Conservation (phyloP, 495 filamentous ascomycete genomes). For the Trichoderma asperelloides region DNA sequence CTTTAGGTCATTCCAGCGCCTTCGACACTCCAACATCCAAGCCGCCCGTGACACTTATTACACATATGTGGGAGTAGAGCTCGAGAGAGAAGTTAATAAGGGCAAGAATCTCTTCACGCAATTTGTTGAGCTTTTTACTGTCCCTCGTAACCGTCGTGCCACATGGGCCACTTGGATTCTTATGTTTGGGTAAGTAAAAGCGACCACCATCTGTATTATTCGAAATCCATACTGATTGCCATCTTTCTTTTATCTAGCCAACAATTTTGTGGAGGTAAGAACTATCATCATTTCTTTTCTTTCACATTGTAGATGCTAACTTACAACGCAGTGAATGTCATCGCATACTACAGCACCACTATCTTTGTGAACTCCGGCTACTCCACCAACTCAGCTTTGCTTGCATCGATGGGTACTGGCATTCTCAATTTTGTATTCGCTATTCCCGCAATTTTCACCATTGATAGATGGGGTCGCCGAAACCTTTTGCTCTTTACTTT, state of each 20-base stretch:
- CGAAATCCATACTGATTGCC: conserved; percentile 15
- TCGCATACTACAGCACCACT: conserved; percentile 61
- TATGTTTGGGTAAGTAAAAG: conserved; percentile 8
- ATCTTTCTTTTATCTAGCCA: conserved; percentile 76
- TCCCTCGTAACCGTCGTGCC: conserved; percentile 57
- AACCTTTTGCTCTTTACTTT: conserved; percentile 72
- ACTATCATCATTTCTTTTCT: conserved; percentile 48
- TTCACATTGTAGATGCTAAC: background rate
- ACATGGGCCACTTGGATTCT: conserved; percentile 2
- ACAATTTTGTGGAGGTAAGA: conserved; percentile 63
- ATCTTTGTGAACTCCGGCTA: conserved; percentile 56
- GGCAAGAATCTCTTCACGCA: conserved; percentile 56
- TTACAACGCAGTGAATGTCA: conserved; percentile 41
- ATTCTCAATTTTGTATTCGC: conserved; percentile 75
- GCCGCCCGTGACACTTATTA: conserved; percentile 79
- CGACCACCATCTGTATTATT: too few relatives aligned
- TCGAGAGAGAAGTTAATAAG: conserved; percentile 48
- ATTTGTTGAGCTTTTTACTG: conserved; percentile 42
- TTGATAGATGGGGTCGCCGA: conserved; percentile 75
- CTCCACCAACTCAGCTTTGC: conserved; percentile 45
- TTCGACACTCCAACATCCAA: conserved; percentile 63
- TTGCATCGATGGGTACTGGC: conserved; percentile 65
- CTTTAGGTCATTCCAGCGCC: conserved; percentile 53
- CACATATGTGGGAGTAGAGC: conserved; percentile 62
- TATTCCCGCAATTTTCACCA: conserved; percentile 69